phyloP scores from a whole-genome alignment of 2,329 filamentous ascomycete genomes.

The Trichoderma aggressivum region DNA sequence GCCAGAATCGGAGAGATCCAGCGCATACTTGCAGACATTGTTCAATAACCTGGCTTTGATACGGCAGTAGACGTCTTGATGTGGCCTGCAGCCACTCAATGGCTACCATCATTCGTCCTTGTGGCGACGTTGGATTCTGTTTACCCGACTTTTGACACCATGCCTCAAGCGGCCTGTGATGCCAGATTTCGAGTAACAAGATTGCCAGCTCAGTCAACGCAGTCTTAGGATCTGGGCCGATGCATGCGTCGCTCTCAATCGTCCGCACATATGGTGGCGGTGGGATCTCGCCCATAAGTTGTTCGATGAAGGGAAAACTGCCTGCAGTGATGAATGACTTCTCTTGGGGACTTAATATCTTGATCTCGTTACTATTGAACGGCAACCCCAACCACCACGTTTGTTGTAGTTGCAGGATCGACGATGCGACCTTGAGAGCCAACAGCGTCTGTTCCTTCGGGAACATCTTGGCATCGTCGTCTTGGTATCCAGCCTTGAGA shows the following conservation, averaged over 20 bases:
- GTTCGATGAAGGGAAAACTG: neutral
- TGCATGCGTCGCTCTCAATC: neutral
- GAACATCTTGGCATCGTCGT: neutral
- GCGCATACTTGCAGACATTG: neutral
- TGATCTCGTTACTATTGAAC: neutral
- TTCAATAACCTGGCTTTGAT: neutral
- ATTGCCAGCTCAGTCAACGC: neutral
- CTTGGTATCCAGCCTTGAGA: neutral
- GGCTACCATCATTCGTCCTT: neutral
- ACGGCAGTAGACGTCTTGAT: neutral
- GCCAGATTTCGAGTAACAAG: conserved; percentile 3
- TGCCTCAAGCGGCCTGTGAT: neutral
- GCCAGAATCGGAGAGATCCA: neutral
- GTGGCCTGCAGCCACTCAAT: neutral
- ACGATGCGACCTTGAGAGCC: neutral
- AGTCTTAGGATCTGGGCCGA: neutral
- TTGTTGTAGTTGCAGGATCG: neutral
- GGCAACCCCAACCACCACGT: neutral
- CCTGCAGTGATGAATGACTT: neutral
- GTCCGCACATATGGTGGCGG: neutral
- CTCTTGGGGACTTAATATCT: neutral
- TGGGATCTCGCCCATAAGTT: neutral
- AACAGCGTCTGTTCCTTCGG: neutral
- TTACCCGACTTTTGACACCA: neutral
- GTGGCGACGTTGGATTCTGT: neutral